A percentile compares a stretch with the other conserved stretches of the same genome.
Evolutionary conservation across 805 yeast species (phyloP).

Genomic region (Starmerella stigmatis): DNA sequence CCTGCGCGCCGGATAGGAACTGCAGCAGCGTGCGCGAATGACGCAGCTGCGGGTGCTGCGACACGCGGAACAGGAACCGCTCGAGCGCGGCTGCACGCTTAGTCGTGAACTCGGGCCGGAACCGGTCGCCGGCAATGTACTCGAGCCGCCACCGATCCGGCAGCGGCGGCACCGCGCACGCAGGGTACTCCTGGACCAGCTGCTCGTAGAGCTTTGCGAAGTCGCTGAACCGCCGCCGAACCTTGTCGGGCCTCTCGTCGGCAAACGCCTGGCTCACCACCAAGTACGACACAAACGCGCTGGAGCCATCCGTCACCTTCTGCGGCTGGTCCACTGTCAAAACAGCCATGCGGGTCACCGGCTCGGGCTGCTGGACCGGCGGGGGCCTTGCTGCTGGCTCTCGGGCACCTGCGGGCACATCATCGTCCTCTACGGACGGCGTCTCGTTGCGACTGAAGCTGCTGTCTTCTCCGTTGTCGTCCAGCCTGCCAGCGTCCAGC

Average conservation of each 20-base stretch:
- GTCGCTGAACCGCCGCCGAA: conserved; percentile 79
- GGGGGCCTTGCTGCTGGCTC: not conserved
- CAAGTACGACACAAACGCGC: conserved; percentile 61
- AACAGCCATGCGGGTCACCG: conserved; percentile 6
- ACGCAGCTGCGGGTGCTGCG: conserved; percentile 62
- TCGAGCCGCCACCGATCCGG: conserved; percentile 89
- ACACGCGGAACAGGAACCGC: conserved; percentile 61
- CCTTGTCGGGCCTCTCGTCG: conserved; percentile 28
- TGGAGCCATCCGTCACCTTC: conserved; percentile 24
- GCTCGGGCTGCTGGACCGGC: not conserved
- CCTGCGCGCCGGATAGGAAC: conserved; percentile 43
- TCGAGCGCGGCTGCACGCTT: conserved; percentile 73
- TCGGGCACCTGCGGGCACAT: not conserved
- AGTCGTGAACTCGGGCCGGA: conserved; percentile 70
- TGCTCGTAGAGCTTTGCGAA: conserved; percentile 69
- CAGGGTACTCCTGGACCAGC: conserved; percentile 67
- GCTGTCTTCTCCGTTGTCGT: no score
- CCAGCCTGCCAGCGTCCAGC: not conserved
- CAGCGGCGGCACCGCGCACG: conserved; percentile 79
- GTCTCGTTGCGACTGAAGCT: not conserved
- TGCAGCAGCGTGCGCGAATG: conserved; percentile 59
- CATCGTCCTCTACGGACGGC: not conserved
- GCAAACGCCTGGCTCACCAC: conserved; percentile 41
- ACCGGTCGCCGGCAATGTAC: conserved; percentile 87
- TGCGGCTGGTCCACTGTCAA: conserved; percentile 24